These are phyloP conservation scores for Capronia americana DNA, from an alignment of 2,329 filamentous ascomycete species.

Conservation along the genomic window DNA sequence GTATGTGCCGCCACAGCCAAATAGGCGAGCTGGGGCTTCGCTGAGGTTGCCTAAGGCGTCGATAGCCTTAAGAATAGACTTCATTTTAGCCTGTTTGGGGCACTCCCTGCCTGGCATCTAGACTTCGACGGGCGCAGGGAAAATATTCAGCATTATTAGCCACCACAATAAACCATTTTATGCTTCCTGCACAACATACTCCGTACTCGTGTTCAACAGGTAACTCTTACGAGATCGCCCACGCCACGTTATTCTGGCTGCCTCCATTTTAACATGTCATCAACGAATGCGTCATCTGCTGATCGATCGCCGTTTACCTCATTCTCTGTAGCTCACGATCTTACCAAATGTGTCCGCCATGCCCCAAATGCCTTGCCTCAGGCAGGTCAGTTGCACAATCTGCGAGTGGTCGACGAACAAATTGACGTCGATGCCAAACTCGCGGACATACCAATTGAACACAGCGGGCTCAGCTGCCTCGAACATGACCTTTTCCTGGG, in stretches of 20 bases:
- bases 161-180: not conserved
- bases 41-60: not conserved
- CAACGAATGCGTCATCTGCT: not conserved
- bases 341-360: constrained; percentile 64
- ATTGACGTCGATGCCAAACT: constrained; percentile 59
- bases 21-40: not conserved
- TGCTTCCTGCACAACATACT: not conserved
- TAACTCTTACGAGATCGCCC: no score
- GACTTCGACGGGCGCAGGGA: not conserved
- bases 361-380: constrained; percentile 62
- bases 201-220: not conserved
- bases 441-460: constrained; percentile 45
- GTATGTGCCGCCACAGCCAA: constrained; percentile 1
- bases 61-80: not conserved
- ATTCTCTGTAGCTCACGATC: constrained; percentile 48
- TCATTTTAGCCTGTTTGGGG: not conserved
- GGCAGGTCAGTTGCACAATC: constrained; percentile 61
- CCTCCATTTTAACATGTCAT: not conserved
- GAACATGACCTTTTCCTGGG: constrained; percentile 63
- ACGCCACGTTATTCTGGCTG: not conserved
- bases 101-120: not conserved
- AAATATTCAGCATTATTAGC: not conserved
- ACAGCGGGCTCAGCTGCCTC: constrained; percentile 62
- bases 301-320: constrained; percentile 2
- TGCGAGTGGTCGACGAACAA: constrained; percentile 65